Evolutionary conservation across 345 rosid genomes (phyloP).

Genomic region (Trapa incisa): DNA sequence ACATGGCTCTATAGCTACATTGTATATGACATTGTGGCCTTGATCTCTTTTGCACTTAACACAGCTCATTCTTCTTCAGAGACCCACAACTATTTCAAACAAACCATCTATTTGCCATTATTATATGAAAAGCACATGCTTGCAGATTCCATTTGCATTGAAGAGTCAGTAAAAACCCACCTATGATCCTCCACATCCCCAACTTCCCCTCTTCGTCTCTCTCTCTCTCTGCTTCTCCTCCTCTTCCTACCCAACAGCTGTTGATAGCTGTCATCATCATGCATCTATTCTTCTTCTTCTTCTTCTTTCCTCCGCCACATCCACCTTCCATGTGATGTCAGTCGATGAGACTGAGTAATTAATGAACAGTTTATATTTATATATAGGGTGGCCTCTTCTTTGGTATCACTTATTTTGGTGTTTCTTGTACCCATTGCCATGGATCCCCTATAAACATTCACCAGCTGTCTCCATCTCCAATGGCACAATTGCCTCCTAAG

Average conservation of each 20-base stretch:
- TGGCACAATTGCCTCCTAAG: constrained; percentile 96
- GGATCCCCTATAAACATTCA: constrained; percentile 6
- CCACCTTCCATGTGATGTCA: constrained; percentile 34
- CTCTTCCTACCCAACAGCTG: constrained; percentile 45
- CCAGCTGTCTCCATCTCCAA: neutral
- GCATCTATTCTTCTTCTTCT: neutral
- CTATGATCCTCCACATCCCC: constrained; percentile 35
- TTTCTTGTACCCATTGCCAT: neutral
- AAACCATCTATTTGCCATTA: too few species aligned
- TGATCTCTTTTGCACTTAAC: constrained; percentile 5
- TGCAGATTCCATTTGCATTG: constrained; percentile 19
- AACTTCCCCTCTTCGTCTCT: neutral
- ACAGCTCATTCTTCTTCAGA: constrained; percentile 25
- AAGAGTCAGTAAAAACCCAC: constrained; percentile 11
- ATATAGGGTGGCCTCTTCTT: neutral
- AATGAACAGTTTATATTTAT: constrained; percentile 1
- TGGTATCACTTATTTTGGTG: neutral
- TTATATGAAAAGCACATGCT: constrained; percentile 36
- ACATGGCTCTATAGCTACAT: constrained; percentile 22
- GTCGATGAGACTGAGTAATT: constrained; percentile 14
- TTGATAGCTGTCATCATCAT: constrained; percentile 49
- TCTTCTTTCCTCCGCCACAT: constrained; percentile 18
- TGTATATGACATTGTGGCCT: neutral
- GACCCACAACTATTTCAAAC: constrained; percentile 6
- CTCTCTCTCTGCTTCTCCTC: neutral